A percentile compares a stretch with the other conserved stretches of the same genome.
These are phyloP conservation scores for Aspergillus ustus DNA, from an alignment of 2,329 filamentous ascomycete species.

Conservation along the genomic window DNA sequence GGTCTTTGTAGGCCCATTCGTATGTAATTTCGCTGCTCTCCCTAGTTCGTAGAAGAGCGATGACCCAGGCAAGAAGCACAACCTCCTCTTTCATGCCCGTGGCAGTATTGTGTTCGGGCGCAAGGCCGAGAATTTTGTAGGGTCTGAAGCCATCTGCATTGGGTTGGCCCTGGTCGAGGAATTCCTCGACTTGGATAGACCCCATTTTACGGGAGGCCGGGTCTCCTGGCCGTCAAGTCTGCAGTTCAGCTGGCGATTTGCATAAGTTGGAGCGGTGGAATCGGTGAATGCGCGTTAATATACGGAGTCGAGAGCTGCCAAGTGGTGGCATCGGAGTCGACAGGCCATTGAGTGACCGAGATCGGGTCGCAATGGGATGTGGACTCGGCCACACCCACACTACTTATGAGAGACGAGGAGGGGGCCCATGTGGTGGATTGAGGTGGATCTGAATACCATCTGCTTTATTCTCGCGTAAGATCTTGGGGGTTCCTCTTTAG, in stretches of 20 bases:
- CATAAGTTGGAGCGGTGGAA: slow-evolving; percentile 8
- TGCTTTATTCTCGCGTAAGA: neutral
- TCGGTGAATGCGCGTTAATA: slow-evolving; percentile 6
- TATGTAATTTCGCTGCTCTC: slow-evolving; percentile 45
- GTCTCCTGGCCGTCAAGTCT: slow-evolving; percentile 10
- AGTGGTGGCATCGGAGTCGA: slow-evolving; percentile 8
- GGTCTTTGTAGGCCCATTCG: slow-evolving; percentile 45
- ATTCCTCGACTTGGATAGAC: slow-evolving; percentile 14
- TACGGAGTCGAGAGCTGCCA: neutral
- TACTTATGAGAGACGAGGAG: neutral
- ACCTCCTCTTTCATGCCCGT: slow-evolving; percentile 49
- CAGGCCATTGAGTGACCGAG: slow-evolving; percentile 9
- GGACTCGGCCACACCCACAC: neutral
- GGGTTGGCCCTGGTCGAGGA: neutral
- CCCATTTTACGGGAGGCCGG: slow-evolving; percentile 19
- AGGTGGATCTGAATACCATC: neutral
- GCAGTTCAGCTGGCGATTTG: slow-evolving; percentile 15
- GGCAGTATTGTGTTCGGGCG: slow-evolving; percentile 29
- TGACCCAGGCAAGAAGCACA: slow-evolving; percentile 51
- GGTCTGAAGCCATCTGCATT: slow-evolving; percentile 24
- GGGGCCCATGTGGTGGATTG: neutral
- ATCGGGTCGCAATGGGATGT: slow-evolving; percentile 9
- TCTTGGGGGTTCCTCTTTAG: neutral
- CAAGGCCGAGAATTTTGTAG: slow-evolving; percentile 37
- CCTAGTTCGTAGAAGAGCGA: slow-evolving; percentile 49